These are phyloP conservation scores for Pyrenophora graminea DNA, from an alignment of 2,329 filamentous ascomycete genomes.

Conservation along the genomic window DNA sequence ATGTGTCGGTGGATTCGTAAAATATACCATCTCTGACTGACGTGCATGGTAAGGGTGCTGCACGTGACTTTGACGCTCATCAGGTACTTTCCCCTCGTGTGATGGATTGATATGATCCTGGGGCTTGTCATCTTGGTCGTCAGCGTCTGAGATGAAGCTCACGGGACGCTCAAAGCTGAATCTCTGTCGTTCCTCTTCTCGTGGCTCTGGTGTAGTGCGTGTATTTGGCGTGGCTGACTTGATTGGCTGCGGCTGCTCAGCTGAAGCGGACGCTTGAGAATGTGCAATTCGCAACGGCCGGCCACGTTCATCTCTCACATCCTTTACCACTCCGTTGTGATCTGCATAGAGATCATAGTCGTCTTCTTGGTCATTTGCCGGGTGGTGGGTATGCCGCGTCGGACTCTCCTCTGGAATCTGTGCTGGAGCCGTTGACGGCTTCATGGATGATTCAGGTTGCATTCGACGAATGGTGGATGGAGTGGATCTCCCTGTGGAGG, in stretches of 20 bases:
- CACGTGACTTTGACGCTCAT: slow-evolving; percentile 13
- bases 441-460: slow-evolving; percentile 30
- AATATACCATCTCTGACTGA: slow-evolving; percentile 15
- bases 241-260: slow-evolving; percentile 11
- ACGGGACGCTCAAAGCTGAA: slow-evolving; percentile 43
- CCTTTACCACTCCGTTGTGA: slow-evolving; percentile 45
- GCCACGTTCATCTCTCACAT: slow-evolving; percentile 35
- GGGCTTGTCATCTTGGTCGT: slow-evolving; percentile 40
- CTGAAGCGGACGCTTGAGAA: slow-evolving; percentile 5
- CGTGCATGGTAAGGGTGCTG: slow-evolving; percentile 1
- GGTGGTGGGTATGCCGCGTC: slow-evolving; percentile 18
- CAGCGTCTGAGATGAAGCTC: slow-evolving; percentile 44
- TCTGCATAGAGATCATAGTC: slow-evolving; percentile 46
- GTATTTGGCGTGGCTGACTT: slow-evolving; percentile 5
- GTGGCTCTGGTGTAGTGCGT: slow-evolving; percentile 10
- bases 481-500: slow-evolving; percentile 36
- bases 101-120: slow-evolving; percentile 43
- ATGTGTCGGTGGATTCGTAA: slow-evolving; percentile 10
- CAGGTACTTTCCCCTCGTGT: slow-evolving; percentile 8
- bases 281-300: slow-evolving; percentile 33
- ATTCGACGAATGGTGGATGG: slow-evolving; percentile 36
- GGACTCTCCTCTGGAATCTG: slow-evolving; percentile 33
- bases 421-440: slow-evolving; percentile 19
- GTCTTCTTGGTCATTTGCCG: slow-evolving; percentile 23
- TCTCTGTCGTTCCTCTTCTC: slow-evolving; percentile 28